A percentile compares a stretch with the other conserved stretches of the same genome.
phyloP scores from a whole-genome alignment of 1,139 yeast species.

The Blastobotrys illinoisensis region DNA sequence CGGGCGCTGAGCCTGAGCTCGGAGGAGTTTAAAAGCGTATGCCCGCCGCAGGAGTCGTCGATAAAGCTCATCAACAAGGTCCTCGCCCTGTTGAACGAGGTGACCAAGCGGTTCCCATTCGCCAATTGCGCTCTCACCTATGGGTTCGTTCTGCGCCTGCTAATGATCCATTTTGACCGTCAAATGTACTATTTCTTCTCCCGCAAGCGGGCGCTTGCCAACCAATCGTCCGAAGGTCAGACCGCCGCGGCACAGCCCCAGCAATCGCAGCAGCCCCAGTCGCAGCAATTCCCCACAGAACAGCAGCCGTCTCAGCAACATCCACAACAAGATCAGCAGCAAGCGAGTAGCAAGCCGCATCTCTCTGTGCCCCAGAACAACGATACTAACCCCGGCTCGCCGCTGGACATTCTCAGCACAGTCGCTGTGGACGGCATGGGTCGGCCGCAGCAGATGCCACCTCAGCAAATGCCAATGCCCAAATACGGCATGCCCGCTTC shows the following conservation, averaged over 20 bases:
- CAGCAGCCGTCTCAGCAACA: not conserved
- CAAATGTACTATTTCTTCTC: conserved; percentile 18
- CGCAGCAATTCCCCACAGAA: not conserved
- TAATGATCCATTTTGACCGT: conserved; percentile 28
- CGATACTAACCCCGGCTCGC: conserved; percentile 20
- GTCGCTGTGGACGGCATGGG: conserved; percentile 18
- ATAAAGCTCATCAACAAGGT: conserved; percentile 42
- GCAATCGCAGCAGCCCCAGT: not conserved
- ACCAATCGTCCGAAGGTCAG: conserved; percentile 1
- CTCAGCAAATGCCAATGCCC: conserved; percentile 1
- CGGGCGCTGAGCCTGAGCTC: conserved; percentile 51
- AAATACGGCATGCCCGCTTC: not conserved
- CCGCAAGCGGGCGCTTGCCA: conserved; percentile 10
- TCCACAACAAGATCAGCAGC: not conserved
- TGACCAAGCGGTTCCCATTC: conserved; percentile 22
- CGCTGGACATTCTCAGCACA: conserved; percentile 29
- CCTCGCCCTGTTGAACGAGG: conserved; percentile 29
- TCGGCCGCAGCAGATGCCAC: not conserved
- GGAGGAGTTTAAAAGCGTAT: conserved; percentile 44
- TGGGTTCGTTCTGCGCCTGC: conserved; percentile 26
- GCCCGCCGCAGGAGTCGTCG: conserved; percentile 46
- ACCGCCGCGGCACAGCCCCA: conserved; percentile 5
- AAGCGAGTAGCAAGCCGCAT: conserved; percentile 1
- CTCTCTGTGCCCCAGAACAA: not conserved
- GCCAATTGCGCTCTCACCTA: conserved; percentile 24